These are phyloP conservation scores for Colletotrichum ledebouriae DNA, from an alignment of 2,329 filamentous ascomycete species.

Conservation along the genomic window DNA sequence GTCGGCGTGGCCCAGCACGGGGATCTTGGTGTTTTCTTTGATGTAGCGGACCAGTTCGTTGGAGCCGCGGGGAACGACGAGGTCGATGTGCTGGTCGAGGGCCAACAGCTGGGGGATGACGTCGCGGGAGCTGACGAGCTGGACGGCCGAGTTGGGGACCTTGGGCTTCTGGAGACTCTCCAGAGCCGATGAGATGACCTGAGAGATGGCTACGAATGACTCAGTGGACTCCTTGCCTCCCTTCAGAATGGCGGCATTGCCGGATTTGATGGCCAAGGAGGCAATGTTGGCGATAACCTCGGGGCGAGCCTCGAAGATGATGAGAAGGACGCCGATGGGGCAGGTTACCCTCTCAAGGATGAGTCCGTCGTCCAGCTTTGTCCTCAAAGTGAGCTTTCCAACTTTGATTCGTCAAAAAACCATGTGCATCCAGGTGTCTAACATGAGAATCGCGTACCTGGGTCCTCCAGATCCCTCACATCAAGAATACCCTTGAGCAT, in stretches of 20 bases:
- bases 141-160: conserved; percentile 89
- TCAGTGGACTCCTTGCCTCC: conserved; percentile 95
- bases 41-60: conserved; percentile 93
- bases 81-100: conserved; percentile 89
- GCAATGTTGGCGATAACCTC: conserved; percentile 99
- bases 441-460: conserved; percentile 68
- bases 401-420: conserved; percentile 62
- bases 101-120: conserved; percentile 89
- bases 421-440: not conserved
- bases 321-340: conserved; percentile 96
- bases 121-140: conserved; percentile 94
- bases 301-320: conserved; percentile 97
- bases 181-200: conserved; percentile 84
- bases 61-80: conserved; percentile 92
- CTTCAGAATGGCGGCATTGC: conserved; percentile 96
- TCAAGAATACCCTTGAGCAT: conserved; percentile 97
- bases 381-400: conserved; percentile 86
- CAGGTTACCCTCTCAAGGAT: conserved; percentile 89
- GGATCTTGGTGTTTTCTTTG: conserved; percentile 92
- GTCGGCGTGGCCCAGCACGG: conserved; percentile 95
- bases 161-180: conserved; percentile 64
- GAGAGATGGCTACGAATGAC: conserved; percentile 93
- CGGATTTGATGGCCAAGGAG: conserved; percentile 94
- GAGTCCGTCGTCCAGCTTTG: conserved; percentile 87
- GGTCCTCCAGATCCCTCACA: conserved; percentile 86